phyloP scores from a whole-genome alignment of 148 eudicot species.

The Vaccinium myrtillus region DNA sequence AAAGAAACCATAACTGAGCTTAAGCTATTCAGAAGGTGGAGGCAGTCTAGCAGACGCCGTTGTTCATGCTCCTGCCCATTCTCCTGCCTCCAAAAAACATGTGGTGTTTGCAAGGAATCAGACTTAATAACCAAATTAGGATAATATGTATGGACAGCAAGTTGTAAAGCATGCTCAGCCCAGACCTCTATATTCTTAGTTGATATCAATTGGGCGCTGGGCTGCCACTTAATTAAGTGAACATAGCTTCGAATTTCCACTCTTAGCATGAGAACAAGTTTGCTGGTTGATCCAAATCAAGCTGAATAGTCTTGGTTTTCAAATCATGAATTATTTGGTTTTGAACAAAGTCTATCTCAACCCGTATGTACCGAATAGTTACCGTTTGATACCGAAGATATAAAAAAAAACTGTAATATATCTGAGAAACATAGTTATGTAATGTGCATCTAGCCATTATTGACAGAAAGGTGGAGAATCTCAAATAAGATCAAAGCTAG shows the following conservation, averaged over 20 bases:
- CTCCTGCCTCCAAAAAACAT: background rate
- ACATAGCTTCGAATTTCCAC: background rate
- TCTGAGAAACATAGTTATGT: too few species aligned
- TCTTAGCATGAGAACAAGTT: background rate
- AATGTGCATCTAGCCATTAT: too few species aligned
- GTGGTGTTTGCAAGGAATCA: background rate
- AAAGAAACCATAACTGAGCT: background rate
- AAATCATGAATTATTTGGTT: background rate
- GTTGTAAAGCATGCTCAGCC: background rate
- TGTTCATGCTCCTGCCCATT: background rate
- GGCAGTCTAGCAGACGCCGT: background rate
- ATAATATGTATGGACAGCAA: background rate
- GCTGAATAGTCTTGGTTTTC: slow-evolving; percentile 6
- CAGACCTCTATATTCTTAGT: background rate
- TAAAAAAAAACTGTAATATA: too few species aligned
- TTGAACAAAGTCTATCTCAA: background rate
- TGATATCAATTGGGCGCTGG: background rate
- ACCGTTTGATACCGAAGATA: background rate
- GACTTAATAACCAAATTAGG: background rate
- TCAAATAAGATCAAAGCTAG: background rate
- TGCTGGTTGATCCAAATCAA: background rate
- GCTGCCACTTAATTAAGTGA: background rate
- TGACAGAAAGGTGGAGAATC: background rate
- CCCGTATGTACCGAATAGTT: background rate
- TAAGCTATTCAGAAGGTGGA: slow-evolving; percentile 1